Evolutionary conservation across 257 asterid genomes (phyloP), one percentile per base, ranked within the genome.

Genomic region (Rehmannia glutinosa): DNA sequence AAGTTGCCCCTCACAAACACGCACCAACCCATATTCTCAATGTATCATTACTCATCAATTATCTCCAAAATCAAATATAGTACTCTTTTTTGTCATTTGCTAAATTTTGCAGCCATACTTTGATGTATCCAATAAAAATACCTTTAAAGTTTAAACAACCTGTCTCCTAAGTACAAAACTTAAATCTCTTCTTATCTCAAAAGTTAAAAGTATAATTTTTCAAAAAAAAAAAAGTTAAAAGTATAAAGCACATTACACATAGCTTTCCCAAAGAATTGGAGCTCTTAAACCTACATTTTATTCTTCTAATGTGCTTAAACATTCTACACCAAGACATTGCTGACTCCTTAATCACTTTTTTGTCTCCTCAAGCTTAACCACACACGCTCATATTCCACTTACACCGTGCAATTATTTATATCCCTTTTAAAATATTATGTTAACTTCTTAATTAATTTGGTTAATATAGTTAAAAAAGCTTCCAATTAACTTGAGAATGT

Each of bases 261-360:
- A 64, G 47, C 73, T 75, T 63, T 70, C 73, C 76, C 64, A 47
- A 1, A 47, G 30, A 63, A 27, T 75, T 53, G 83, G 83, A 67
- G 72, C 69, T 64, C 71, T 58, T 20, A 62, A 45, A 61, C 59
- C 24, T 8, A 68, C 47, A 74, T 4, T 30, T 41, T 30, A 46
- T 71, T 72, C 41, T 15, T 25, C 49, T 53, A 56, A 55, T 45
- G 64, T 30, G 41, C 27, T 62, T 47, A 45, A 24, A 53, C 54
- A 56, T 68, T 27, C 16, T 43, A 56, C 43, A 68, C 33, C 15
- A 46, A 57, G 56, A 43, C 66, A 46, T 55, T 67, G 69, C 72
- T 28, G 78, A 56, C 68, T 77, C 60, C 52, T 45, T 68, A 41
- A 46, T 68, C 68, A 66, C 68, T 52, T 59, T 66, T 68, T 36